phyloP scores from a whole-genome alignment of 2,329 filamentous ascomycete species.

The Neonectria neomacrospora region DNA sequence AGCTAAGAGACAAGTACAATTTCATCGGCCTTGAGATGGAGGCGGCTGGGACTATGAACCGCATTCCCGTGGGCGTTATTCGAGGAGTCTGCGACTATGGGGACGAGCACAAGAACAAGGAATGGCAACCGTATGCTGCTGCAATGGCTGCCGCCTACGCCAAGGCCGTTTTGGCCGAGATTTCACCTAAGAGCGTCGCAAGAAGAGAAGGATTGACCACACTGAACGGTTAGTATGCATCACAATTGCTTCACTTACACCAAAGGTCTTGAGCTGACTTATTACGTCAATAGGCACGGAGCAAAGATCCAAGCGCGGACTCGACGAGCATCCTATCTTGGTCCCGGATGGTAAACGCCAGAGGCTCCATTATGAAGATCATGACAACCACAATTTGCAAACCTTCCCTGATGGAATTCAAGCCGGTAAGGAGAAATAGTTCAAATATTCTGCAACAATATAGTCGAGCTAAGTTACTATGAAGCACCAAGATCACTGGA shows the following conservation, averaged over 20 bases:
- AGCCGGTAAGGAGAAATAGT: background rate
- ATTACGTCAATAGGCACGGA: background rate
- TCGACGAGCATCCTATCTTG: background rate
- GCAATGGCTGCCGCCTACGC: slow-evolving; percentile 44
- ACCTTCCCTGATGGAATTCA: background rate
- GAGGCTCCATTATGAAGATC: background rate
- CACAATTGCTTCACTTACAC: background rate
- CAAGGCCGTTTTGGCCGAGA: slow-evolving; percentile 15
- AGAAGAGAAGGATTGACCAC: slow-evolving; percentile 2
- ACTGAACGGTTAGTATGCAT: background rate
- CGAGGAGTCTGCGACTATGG: slow-evolving; percentile 50
- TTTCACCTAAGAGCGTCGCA: slow-evolving; percentile 9
- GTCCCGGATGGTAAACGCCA: background rate
- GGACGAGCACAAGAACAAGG: slow-evolving; percentile 48
- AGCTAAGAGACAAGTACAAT: slow-evolving; percentile 41
- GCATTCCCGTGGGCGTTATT: slow-evolving; percentile 47
- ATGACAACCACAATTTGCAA: background rate
- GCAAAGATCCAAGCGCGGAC: background rate
- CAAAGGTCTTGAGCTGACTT: background rate
- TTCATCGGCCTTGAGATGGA: slow-evolving; percentile 51
- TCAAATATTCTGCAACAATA: background rate
- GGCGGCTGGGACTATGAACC: slow-evolving; percentile 48
- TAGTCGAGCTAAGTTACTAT: background rate
- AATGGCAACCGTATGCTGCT: slow-evolving; percentile 51
- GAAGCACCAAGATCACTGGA: slow-evolving; percentile 8